A percentile compares a stretch with the other conserved stretches of the same genome.
phyloP scores from a whole-genome alignment of 192 early-diverging fungal species.

The Linnemannia elongata region DNA sequence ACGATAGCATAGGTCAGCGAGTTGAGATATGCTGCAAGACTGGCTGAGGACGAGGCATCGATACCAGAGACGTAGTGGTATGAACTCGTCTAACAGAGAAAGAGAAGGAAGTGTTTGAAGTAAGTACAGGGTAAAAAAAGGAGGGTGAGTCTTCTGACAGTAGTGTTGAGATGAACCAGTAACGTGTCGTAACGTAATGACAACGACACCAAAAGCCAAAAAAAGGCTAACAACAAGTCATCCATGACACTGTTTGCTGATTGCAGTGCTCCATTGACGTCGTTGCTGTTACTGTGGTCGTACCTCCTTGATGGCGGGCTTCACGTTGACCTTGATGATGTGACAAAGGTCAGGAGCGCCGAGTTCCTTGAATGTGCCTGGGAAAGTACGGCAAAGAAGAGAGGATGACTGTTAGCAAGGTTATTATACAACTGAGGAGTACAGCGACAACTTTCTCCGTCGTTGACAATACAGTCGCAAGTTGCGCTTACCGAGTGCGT shows the following conservation, averaged over 20 bases:
- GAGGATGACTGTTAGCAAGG: conserved; percentile 10
- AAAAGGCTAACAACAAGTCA: background rate
- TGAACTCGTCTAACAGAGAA: conserved; percentile 78
- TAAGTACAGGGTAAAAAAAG: background rate
- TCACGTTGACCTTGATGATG: conserved; percentile 92
- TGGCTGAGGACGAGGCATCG: conserved; percentile 93
- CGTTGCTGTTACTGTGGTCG: background rate
- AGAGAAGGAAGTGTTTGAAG: background rate
- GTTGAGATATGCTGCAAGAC: conserved; percentile 97
- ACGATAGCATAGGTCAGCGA: conserved; percentile 93
- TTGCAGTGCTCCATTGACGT: background rate
- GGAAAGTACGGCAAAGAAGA: background rate
- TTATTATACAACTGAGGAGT: background rate
- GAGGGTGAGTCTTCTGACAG: background rate
- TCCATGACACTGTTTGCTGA: background rate
- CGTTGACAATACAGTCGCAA: background rate
- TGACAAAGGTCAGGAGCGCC: conserved; percentile 99
- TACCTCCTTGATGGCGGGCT: conserved; percentile 85
- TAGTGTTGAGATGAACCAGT: background rate
- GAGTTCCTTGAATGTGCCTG: conserved; percentile 89
- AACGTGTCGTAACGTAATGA: background rate
- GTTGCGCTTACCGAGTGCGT: conserved; percentile 82
- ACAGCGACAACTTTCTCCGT: too few species aligned
- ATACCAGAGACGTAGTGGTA: conserved; percentile 86
- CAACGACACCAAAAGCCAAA: background rate